Base-by-base conservation (phyloP, 2,329 filamentous ascomycete species). In the Paecilomyces formosus region DNA sequence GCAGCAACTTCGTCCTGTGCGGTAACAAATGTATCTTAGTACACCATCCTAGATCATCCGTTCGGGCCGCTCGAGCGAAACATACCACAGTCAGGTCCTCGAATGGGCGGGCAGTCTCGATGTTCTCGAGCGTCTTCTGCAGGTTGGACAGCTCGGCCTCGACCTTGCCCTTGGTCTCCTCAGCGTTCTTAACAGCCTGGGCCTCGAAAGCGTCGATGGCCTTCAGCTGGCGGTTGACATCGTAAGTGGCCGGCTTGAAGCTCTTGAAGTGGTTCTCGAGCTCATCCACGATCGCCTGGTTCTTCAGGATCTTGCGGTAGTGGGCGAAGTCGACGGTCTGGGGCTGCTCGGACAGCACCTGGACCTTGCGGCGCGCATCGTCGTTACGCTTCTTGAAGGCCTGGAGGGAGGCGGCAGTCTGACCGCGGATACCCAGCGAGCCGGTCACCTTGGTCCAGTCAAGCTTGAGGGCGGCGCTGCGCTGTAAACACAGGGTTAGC, bases 331-430 rank as follows among this genome's bases (percentile, higher is more conserved):
- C 92, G 80, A 99, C 86, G 60, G 85, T 85, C 72, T 91, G 90
- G 65, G 93, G 82, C 76, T 89, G 87, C 79, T 96, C 91, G 64
- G 85, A 87, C 60, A 99, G 90, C 63, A 85, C 71, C 78, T 89
- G 86, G 62, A 99, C 84, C 81, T 93, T 93, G 82, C 94, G 93
- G 80, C 93, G 92, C 75, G 91, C 93, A 77, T 97, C 92, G 76
- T 99, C 94, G 84, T 97, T 97, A 82, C 94, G 92, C 87, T 96
- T 94, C 87, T 99, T 99, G 88, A 99, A 99, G 66, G 90, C 85
- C 77, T 93, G 88, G 63, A 99, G 91, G 63, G 93, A 89, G 71
- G 88, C 81, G 68, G 90, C 92, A 68, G 94, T 99, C 82, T 92
- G 90, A 77, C 94, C 94, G 78, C 90, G 90, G 78, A 99, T 91